Evolutionary conservation across 345 rosid genomes (phyloP).

Genomic region (Schrenkiella parvula): DNA sequence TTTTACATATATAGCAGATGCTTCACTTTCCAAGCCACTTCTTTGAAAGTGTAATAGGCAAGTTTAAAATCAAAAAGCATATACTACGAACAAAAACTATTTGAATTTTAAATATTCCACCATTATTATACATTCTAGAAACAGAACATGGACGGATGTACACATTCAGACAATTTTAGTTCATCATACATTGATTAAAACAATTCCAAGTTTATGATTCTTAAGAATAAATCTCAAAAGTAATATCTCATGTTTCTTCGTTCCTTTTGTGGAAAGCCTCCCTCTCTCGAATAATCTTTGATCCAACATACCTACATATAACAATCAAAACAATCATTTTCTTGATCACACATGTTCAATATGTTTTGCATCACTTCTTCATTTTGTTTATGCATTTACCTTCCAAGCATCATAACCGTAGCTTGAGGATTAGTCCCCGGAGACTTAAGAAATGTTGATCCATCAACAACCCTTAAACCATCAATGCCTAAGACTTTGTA

Average conservation of each 20-base stretch:
- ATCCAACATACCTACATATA: constrained; percentile 46
- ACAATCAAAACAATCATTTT: background rate
- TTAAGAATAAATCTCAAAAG: background rate
- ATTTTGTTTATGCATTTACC: constrained; percentile 35
- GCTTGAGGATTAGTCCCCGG: constrained; percentile 82
- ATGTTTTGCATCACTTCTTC: background rate
- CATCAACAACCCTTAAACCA: constrained; percentile 53
- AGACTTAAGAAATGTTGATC: constrained; percentile 49
- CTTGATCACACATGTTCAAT: background rate
- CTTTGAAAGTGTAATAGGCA: background rate
- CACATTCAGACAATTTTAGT: constrained; percentile 15
- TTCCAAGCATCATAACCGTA: constrained; percentile 80
- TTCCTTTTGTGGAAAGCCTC: background rate
- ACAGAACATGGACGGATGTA: constrained; percentile 22
- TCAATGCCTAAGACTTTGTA: constrained; percentile 55
- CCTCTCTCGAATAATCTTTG: constrained; percentile 37
- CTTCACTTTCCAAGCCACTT: background rate
- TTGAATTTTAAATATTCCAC: background rate
- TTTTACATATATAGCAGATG: background rate
- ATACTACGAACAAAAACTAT: background rate
- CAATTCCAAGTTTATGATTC: constrained; percentile 8
- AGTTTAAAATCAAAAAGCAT: background rate
- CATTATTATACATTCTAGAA: constrained; percentile 22
- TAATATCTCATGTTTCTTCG: constrained; percentile 10
- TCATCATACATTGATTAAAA: constrained; percentile 23